These are phyloP conservation scores for Bretschneidera sinensis DNA, from an alignment of 345 rosid genomes.

Conservation along the genomic window DNA sequence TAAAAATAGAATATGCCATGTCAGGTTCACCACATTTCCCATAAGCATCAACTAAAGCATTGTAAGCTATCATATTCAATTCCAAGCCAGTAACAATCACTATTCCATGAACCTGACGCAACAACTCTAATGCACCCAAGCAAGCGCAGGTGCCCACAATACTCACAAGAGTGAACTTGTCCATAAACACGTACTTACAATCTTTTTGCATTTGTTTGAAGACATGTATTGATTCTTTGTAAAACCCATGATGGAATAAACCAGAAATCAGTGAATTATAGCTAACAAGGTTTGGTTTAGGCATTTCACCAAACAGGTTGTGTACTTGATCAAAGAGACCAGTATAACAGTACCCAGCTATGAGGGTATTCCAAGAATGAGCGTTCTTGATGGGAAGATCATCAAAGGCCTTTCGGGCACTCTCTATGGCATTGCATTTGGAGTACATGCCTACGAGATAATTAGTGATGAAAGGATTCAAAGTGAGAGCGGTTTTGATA, in stretches of 20 bases:
- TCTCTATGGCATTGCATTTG: slow-evolving; percentile 26
- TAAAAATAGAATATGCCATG: slow-evolving; percentile 20
- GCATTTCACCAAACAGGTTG: slow-evolving; percentile 40
- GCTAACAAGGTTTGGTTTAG: slow-evolving; percentile 32
- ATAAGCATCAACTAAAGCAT: slow-evolving; percentile 43
- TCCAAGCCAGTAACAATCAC: slow-evolving; percentile 30
- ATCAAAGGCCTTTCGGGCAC: slow-evolving; percentile 29
- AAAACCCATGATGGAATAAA: slow-evolving; percentile 31
- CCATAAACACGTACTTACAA: slow-evolving; percentile 16
- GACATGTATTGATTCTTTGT: slow-evolving; percentile 23
- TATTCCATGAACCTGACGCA: slow-evolving; percentile 35
- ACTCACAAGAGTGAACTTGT: slow-evolving; percentile 34
- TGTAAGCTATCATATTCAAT: slow-evolving; percentile 26
- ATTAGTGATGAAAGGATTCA: slow-evolving; percentile 28
- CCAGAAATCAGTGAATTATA: slow-evolving; percentile 44
- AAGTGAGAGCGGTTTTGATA: slow-evolving; percentile 32
- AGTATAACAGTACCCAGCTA: slow-evolving; percentile 4
- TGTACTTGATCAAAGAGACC: slow-evolving; percentile 27
- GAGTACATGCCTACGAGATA: slow-evolving; percentile 32
- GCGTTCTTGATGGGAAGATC: slow-evolving; percentile 28
- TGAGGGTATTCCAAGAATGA: slow-evolving; percentile 34
- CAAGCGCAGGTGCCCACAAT: slow-evolving; percentile 39
- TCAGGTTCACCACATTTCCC: slow-evolving; percentile 40
- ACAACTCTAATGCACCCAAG: slow-evolving; percentile 23
- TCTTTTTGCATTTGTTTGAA: slow-evolving; percentile 28